Conservation (phyloP, 169 alveolate genomes). For the Babesia bovis region DNA sequence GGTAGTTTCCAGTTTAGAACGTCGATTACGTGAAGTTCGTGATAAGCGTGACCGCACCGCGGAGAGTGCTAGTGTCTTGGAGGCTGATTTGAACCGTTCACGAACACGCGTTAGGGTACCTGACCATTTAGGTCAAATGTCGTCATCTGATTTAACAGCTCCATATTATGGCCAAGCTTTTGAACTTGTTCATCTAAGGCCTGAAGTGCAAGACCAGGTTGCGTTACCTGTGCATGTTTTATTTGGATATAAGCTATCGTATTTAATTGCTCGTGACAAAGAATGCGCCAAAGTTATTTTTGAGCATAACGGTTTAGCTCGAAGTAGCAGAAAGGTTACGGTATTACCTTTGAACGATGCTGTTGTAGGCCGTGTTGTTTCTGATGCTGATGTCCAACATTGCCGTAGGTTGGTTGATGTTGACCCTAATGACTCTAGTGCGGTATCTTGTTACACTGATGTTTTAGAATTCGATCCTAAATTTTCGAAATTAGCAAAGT, state of each 20-base stretch:
- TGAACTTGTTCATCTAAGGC: slow-evolving; percentile 64
- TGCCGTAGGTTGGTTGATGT: slow-evolving; percentile 60
- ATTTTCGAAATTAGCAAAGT: slow-evolving; percentile 76
- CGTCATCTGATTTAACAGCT: slow-evolving; percentile 10
- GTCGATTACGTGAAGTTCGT: slow-evolving; percentile 18
- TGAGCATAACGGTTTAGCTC: slow-evolving; percentile 64
- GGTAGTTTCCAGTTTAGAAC: slow-evolving; percentile 23
- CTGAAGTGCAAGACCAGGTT: slow-evolving; percentile 38
- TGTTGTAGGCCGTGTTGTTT: slow-evolving; percentile 54
- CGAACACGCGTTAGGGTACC: slow-evolving; percentile 25
- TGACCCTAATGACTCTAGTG: slow-evolving; percentile 37
- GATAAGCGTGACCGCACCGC: background rate
- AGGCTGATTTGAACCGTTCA: slow-evolving; percentile 26
- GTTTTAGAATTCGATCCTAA: slow-evolving; percentile 72
- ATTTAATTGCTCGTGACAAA: slow-evolving; percentile 68
- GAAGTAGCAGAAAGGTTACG: slow-evolving; percentile 64
- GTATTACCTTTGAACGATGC: slow-evolving; percentile 73
- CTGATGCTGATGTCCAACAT: slow-evolving; percentile 57
- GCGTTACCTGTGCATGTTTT: slow-evolving; percentile 73
- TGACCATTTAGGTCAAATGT: slow-evolving; percentile 2
- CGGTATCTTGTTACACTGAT: slow-evolving; percentile 66
- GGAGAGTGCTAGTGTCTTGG: slow-evolving; percentile 12
- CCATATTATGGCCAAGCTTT: slow-evolving; percentile 71
- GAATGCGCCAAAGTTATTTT: slow-evolving; percentile 67
- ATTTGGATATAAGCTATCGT: slow-evolving; percentile 67